These are phyloP conservation scores for Arthrobotrys megalospora DNA, from an alignment of 2,329 filamentous ascomycete species.

Conservation along the genomic window DNA sequence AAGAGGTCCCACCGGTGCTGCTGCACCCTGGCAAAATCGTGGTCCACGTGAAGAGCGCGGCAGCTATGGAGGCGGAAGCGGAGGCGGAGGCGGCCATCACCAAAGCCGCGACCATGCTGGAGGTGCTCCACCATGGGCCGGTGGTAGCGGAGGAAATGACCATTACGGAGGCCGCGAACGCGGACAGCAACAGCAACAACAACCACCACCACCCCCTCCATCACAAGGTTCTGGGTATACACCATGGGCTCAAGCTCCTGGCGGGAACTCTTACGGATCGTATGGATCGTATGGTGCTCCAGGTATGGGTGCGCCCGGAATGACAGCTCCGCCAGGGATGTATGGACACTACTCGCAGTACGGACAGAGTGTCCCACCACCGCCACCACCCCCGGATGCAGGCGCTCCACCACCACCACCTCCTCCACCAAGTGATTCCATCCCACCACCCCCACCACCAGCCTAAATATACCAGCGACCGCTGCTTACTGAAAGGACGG, in stretches of 20 bases:
- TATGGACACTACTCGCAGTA: conserved; percentile 50
- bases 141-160: conserved; percentile 67
- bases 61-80: conserved; percentile 67
- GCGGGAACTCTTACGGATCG: conserved; percentile 36
- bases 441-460: conserved; percentile 63
- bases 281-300: conserved; percentile 56
- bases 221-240: conserved; percentile 42
- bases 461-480: conserved; percentile 2
- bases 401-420: conserved; percentile 64
- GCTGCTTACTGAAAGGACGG: conserved; percentile 5
- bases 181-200: conserved; percentile 69
- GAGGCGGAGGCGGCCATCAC: conserved; percentile 72
- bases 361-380: conserved; percentile 47
- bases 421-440: conserved; percentile 61
- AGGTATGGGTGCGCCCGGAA: conserved; percentile 59
- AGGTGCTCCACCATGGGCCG: conserved; percentile 72
- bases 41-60: conserved; percentile 70
- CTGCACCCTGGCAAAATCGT: conserved; percentile 81
- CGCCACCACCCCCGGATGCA: conserved; percentile 60
- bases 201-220: conserved; percentile 73
- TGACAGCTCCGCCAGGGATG: conserved; percentile 52
- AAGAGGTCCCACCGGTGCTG: conserved; percentile 83
- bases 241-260: conserved; percentile 53
- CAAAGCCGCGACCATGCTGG: conserved; percentile 70
- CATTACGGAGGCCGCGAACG: conserved; percentile 74